These are phyloP conservation scores for Violaceomyces palustris DNA, from an alignment of 1,284 basidiomycete genomes.

Conservation along the genomic window DNA sequence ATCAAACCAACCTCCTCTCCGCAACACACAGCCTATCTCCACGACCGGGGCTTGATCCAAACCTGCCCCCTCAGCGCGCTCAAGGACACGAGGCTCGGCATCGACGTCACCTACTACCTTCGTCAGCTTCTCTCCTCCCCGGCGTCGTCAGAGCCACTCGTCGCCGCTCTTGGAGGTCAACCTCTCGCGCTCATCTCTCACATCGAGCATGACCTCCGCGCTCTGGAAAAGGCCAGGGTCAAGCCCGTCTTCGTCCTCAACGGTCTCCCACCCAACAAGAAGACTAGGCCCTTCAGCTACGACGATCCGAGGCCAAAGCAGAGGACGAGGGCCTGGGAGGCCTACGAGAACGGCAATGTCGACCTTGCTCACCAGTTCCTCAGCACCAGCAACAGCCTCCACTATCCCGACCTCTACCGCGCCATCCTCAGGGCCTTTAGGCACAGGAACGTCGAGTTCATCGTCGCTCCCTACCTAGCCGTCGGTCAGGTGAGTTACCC, in stretches of 20 bases:
- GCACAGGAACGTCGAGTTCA: constrained; percentile 90
- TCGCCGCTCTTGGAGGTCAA: constrained; percentile 87
- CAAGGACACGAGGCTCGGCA: constrained; percentile 87
- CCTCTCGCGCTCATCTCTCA: constrained; percentile 63
- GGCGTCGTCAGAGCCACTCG: constrained; percentile 73
- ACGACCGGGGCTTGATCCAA: constrained; percentile 80
- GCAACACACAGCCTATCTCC: constrained; percentile 57
- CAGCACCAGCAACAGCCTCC: constrained; percentile 64
- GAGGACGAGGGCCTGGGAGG: constrained; percentile 44
- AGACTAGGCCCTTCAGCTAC: constrained; percentile 39
- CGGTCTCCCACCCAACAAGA: constrained; percentile 57
- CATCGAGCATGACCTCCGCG: constrained; percentile 85
- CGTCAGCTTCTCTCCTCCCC: constrained; percentile 71
- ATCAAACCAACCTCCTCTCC: no score
- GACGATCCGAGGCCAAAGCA: constrained; percentile 45
- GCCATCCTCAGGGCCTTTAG: constrained; percentile 86
- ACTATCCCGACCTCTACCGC: constrained; percentile 73
- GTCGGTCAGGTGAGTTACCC: constrained; percentile 73
- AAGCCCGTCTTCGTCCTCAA: constrained; percentile 97
- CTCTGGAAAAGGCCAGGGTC: constrained; percentile 82
- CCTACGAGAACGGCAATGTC: constrained; percentile 57
- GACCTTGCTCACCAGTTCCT: constrained; percentile 78
- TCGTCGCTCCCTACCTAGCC: constrained; percentile 89
- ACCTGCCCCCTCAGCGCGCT: constrained; percentile 76
- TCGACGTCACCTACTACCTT: constrained; percentile 91